These are phyloP conservation scores for Globisporangium canariense DNA, from an alignment of 352 stramenopile species.

Conservation along the genomic window DNA sequence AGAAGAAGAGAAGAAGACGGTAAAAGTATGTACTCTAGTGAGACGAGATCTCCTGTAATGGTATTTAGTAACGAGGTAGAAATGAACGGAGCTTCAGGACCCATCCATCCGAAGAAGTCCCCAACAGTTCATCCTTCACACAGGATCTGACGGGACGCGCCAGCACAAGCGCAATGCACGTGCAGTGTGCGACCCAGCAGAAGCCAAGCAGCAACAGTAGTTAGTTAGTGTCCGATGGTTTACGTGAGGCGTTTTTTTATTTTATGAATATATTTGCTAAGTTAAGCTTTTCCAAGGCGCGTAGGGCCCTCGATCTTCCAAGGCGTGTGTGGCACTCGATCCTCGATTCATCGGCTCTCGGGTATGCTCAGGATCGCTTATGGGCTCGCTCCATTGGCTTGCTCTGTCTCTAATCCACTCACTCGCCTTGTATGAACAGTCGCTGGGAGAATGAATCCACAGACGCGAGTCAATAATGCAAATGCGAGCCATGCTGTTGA, in stretches of 20 bases:
- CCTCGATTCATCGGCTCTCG: constrained; percentile 1
- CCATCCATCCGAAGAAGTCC: not conserved
- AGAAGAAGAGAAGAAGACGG: constrained; percentile 8
- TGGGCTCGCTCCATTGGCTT: not conserved
- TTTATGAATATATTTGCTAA: constrained; percentile 20
- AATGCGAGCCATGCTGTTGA: not conserved
- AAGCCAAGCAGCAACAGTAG: constrained; percentile 3
- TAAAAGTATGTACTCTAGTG: constrained; percentile 30
- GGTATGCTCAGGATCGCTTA: not conserved
- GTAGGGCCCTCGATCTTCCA: not conserved
- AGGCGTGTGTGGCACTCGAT: not conserved
- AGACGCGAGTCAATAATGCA: not conserved
- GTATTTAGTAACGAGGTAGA: constrained; percentile 21
- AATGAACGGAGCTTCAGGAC: constrained; percentile 10
- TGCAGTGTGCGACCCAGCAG: not conserved
- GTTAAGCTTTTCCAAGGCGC: constrained; percentile 10
- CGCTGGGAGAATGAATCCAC: not conserved
- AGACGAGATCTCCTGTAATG: constrained; percentile 23
- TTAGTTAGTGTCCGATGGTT: constrained; percentile 10
- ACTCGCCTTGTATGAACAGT: constrained; percentile 6
- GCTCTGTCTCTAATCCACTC: not conserved
- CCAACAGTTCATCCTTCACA: constrained; percentile 5
- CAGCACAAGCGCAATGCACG: not conserved
- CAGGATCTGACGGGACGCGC: constrained; percentile 6
- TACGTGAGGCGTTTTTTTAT: constrained; percentile 9